Evolutionary conservation across 2,329 filamentous ascomycete genomes (phyloP), one percentile per base, ranked within the genome.

Genomic region (Botrytis porri): DNA sequence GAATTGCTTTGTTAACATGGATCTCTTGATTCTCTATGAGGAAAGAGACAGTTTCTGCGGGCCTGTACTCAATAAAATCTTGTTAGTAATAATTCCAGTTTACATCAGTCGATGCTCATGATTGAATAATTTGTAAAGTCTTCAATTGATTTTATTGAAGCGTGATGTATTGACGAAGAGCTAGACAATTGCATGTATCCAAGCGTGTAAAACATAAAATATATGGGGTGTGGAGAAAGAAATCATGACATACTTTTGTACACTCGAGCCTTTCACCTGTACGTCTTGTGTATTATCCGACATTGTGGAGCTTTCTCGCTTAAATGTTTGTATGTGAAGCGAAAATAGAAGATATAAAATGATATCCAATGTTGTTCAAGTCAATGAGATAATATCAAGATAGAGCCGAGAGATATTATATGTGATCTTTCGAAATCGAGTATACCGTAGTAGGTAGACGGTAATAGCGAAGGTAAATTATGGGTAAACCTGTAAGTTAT

Each of bases 1-100:
- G 4, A 62, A 62, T 14, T 0, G 3, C 4, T n/a, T n/a, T 62
- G 4, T 41, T 20, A 39, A 62, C 3, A 2, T 41, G n/a, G 35
- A n/a, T 5, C 8, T 9, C 12, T 14, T 1, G 3, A 4, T 5
- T 0, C 9, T n/a, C 22, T 7, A 39, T 25, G 14, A n/a, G 0
- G 18, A 62, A 1, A 4, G 22, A 4, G 25, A 62, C 7, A 20
- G 35, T 62, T 41, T 39, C 1, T 18, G 4, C 3, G 35, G 14
- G 0, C 14, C 60, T 62, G 25, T 62, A n/a, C 1, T 6, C 51
- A 32, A 4, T 57, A 18, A 10, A 39, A 2, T 9, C 35, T n/a
- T 9, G 60, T 62, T 41, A 62, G 60, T 62, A n/a, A n/a, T 5
- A 5, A 4, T 37, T 62, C 5, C 25, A 62, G 6, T 16, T n/a